Evolutionary conservation across 176 grass and related monocot genomes (phyloP).

Genomic region (Luzula sylvatica): DNA sequence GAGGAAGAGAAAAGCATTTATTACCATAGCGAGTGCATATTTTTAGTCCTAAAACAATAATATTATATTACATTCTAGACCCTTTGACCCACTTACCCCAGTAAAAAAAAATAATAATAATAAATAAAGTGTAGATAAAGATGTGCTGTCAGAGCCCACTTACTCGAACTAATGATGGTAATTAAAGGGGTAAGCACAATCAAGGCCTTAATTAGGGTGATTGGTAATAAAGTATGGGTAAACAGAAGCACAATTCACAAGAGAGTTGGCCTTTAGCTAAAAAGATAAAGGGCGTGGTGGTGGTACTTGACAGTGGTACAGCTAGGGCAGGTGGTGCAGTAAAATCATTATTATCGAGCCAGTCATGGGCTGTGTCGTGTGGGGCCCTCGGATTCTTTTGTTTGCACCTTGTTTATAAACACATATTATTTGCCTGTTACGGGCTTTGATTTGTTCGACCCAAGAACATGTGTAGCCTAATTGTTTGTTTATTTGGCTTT

Average conservation of each 20-base stretch:
- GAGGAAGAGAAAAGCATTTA: background rate
- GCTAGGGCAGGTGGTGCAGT: constrained; percentile 13
- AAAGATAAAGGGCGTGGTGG: constrained; percentile 20
- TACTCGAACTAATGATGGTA: background rate
- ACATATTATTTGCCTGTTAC: background rate
- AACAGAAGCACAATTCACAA: constrained; percentile 4
- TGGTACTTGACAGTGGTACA: constrained; percentile 16
- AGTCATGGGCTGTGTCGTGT: background rate
- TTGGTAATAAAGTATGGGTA: constrained; percentile 4
- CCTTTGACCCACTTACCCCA: constrained; percentile 10
- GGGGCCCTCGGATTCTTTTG: constrained; percentile 10
- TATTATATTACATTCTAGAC: background rate
- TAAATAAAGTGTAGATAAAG: constrained; percentile 2
- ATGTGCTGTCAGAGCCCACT: constrained; percentile 7
- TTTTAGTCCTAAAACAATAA: background rate
- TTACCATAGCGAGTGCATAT: background rate
- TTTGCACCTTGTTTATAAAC: constrained; percentile 1
- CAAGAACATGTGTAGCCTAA: background rate
- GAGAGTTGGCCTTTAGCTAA: background rate
- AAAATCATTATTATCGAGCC: constrained; percentile 13
- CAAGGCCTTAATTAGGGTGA: background rate
- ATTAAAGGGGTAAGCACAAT: too few relatives aligned
- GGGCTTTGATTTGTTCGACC: background rate
- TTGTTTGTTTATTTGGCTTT: background rate
- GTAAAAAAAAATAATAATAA: background rate